These are phyloP conservation scores for Malus hybrid DNA, from an alignment of 331 rosid genomes.

Conservation along the genomic window DNA sequence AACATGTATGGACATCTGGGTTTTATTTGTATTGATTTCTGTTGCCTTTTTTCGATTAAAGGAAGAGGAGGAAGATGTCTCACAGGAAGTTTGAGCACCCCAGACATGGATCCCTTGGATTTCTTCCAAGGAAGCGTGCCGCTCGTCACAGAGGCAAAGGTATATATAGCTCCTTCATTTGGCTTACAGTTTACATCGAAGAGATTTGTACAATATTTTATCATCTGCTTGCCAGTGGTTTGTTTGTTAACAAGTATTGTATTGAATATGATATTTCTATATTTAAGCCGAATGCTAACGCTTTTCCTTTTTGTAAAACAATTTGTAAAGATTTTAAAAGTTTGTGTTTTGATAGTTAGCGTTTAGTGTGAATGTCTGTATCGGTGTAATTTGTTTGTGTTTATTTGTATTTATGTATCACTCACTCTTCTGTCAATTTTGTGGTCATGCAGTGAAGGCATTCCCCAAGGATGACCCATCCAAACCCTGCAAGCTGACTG, in stretches of 20 bases:
- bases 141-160: slow-evolving; percentile 71
- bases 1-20: not conserved
- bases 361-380: too few relatives aligned
- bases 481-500: slow-evolving; percentile 51
- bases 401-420: not conserved
- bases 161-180: not conserved
- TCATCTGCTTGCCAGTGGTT: too few relatives aligned
- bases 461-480: slow-evolving; percentile 62
- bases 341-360: too few relatives aligned
- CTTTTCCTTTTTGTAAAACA: too few relatives aligned
- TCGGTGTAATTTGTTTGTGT: not conserved
- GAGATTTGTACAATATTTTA: not conserved
- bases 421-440: not conserved
- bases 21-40: not conserved
- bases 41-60: not conserved
- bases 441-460: slow-evolving; percentile 45
- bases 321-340: too few relatives aligned
- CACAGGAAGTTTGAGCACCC: slow-evolving; percentile 21
- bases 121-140: slow-evolving; percentile 36
- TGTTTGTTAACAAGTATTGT: not conserved
- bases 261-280: too few relatives aligned
- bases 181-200: not conserved
- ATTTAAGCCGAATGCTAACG: too few relatives aligned
- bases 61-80: slow-evolving; percentile 4
- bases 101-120: slow-evolving; percentile 18